phyloP scores from a whole-genome alignment of 371 early-diverging fungal species.

The Mucor velutinosus region DNA sequence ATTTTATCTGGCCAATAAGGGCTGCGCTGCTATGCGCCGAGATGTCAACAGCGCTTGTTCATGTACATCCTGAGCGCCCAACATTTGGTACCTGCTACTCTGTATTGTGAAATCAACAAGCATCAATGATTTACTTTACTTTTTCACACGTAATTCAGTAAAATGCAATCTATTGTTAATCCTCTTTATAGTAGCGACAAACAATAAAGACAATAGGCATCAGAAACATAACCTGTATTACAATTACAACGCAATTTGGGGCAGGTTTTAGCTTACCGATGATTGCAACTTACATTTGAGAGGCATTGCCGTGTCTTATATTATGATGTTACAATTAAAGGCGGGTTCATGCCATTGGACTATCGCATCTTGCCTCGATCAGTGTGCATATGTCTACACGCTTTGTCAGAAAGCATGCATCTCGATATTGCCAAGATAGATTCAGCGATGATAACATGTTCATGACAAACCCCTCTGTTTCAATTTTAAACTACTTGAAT shows the following conservation, averaged over 20 bases:
- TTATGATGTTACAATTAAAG: too few species aligned
- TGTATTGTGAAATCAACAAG: background rate
- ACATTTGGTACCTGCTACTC: background rate
- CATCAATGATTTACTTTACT: background rate
- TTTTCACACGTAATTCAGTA: background rate
- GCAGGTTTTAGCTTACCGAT: background rate
- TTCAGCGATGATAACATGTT: background rate
- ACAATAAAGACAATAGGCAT: background rate
- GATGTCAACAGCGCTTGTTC: too few species aligned
- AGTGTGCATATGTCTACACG: too few species aligned
- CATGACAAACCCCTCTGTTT: too few species aligned
- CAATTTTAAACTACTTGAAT: background rate
- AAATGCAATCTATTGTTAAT: background rate
- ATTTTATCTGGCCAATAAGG: background rate
- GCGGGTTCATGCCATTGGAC: background rate
- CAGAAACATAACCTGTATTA: background rate
- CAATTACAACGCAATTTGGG: background rate
- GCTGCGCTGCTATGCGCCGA: background rate
- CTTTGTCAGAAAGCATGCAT: too few species aligned
- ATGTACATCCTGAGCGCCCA: background rate
- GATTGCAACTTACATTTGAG: background rate
- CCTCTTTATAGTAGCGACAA: background rate
- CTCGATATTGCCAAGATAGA: background rate
- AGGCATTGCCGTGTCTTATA: background rate
- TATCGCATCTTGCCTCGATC: background rate